Evolutionary conservation across 306 rosid genomes (phyloP).

Genomic region (Albizia julibrissin): DNA sequence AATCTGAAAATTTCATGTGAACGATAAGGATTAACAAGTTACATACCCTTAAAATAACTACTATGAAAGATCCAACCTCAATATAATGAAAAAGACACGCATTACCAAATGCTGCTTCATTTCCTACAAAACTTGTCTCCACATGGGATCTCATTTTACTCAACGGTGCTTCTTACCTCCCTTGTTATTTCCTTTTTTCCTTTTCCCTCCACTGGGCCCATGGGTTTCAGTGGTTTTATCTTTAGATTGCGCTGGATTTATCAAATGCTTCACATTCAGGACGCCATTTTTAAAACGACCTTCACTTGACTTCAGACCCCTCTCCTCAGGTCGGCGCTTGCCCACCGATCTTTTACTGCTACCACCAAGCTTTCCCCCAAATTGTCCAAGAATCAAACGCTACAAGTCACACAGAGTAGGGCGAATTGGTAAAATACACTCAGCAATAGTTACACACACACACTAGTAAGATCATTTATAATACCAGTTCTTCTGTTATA

Average conservation of each 20-base stretch:
- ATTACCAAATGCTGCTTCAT: neutral
- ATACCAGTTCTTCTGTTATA: neutral
- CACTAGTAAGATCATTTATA: neutral
- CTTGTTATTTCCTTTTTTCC: neutral
- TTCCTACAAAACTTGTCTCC: neutral
- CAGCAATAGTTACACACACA: neutral
- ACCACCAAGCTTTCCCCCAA: slow-evolving; percentile 39
- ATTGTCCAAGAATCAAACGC: slow-evolving; percentile 46
- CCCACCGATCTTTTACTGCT: slow-evolving; percentile 33
- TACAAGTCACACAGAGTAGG: slow-evolving; percentile 9
- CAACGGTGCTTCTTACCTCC: neutral
- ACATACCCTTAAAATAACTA: neutral
- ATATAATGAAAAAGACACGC: neutral
- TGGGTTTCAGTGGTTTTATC: slow-evolving; percentile 5
- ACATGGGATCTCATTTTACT: neutral
- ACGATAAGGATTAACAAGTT: neutral
- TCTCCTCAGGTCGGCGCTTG: slow-evolving; percentile 50
- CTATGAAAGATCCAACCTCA: neutral
- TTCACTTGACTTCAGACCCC: slow-evolving; percentile 47
- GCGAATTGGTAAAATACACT: neutral
- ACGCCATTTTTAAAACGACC: slow-evolving; percentile 60
- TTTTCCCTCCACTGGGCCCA: slow-evolving; percentile 13
- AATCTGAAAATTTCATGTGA: neutral
- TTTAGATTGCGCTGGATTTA: slow-evolving; percentile 37
- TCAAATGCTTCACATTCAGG: slow-evolving; percentile 57